Base-by-base conservation (phyloP, 2,329 filamentous ascomycete genomes). In the Penicillium sp. region DNA sequence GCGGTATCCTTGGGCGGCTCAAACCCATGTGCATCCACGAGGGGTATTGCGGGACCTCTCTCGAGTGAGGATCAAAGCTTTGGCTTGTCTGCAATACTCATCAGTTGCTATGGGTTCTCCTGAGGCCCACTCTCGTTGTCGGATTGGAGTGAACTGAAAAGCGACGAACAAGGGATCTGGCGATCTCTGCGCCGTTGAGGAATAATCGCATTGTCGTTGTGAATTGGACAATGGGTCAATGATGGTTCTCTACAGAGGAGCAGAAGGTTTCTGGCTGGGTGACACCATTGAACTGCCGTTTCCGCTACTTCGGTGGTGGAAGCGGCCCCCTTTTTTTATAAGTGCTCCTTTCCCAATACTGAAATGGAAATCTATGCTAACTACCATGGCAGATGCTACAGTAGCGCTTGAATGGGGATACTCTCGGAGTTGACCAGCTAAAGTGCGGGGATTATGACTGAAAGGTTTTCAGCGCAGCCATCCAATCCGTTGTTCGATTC, bases 61-160 rank as follows among this genome's bases (percentile, higher is more conserved):
- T 82, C 69, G 85, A 81, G 87, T 90, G 89, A 87, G 87, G 77
- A 85, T 95, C 89, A 95, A 89, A 90, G 89, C 77, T 84, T 89
- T 77, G 88, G 80, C 89, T 92, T 91, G 88, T 92, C 88, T 76
- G 80, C 45, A 28, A 46, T 75, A 60, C 64, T 65, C 44, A 33
- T 47, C 37, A 58, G 45, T 25, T 51, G 56, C 41, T 54, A 36
- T 46, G 34, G 53, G 39, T 57, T 43, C 18, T 41, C 22, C n/a
- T 18, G 13, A 7, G 37, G 38, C 43, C 52, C 37, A 22, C 33
- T 38, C n/a, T 29, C 37, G 30, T 34, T 39, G 46, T 53, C 44
- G n/a, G 49, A 44, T 49, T 49, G 34, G 48, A 36, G 22, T 51
- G 37, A 39, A 49, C 48, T 54, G 55, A 37, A 41, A 49, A 47